Conservation (phyloP, 306 rosid species). For the Castanospermum australe region DNA sequence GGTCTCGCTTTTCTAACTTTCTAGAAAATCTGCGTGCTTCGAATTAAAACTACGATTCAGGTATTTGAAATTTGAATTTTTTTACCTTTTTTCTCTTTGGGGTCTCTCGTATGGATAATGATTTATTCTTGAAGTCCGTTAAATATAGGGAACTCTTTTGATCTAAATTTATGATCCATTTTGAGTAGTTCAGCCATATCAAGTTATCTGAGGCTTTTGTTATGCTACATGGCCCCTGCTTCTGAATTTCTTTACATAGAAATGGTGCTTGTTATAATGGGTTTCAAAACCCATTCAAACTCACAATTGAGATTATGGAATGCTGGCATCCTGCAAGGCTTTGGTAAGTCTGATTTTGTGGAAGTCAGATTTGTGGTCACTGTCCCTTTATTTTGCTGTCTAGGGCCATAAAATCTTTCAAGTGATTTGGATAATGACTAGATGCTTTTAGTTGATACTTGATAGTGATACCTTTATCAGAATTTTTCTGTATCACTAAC, state of each 20-base stretch:
- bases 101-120: neutral
- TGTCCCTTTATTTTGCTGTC: neutral
- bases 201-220: neutral
- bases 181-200: neutral
- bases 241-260: neutral
- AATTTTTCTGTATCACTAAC: neutral
- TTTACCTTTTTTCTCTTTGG: neutral
- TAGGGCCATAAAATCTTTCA: neutral
- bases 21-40: neutral
- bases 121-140: no score
- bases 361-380: neutral
- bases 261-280: neutral
- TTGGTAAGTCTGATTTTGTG: neutral
- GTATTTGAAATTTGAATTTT: neutral
- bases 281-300: neutral
- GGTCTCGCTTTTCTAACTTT: neutral
- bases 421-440: neutral
- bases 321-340: no score
- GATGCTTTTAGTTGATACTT: neutral
- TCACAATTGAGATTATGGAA: neutral
- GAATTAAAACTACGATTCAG: neutral
- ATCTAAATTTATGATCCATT: neutral
- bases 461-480: neutral
- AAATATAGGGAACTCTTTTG: neutral
- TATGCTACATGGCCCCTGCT: neutral